These are phyloP conservation scores for Lactifluus rugatus DNA, from an alignment of 768 basidiomycete species.

Conservation along the genomic window DNA sequence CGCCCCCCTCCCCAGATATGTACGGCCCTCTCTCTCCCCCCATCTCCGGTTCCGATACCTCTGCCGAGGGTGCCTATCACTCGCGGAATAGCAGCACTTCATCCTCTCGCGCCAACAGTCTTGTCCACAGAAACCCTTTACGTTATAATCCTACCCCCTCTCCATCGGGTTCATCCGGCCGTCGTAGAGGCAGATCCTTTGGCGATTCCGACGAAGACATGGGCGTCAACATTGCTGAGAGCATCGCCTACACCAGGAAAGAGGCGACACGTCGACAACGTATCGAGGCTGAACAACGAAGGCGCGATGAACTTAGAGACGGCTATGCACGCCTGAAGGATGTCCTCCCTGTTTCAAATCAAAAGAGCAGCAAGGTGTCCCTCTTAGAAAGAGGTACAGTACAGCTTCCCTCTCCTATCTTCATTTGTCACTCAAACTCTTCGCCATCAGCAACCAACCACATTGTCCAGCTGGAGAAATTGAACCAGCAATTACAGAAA, in stretches of 20 bases:
- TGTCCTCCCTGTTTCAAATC: slow-evolving; percentile 76
- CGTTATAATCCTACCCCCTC: slow-evolving; percentile 80
- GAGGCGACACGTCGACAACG: slow-evolving; percentile 77
- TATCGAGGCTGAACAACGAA: slow-evolving; percentile 83
- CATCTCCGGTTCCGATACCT: slow-evolving; percentile 84
- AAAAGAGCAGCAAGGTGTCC: slow-evolving; percentile 87
- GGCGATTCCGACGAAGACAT: slow-evolving; percentile 63
- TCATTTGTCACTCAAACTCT: slow-evolving; percentile 1
- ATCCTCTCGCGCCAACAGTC: slow-evolving; percentile 63
- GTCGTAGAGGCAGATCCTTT: slow-evolving; percentile 54
- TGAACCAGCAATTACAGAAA: slow-evolving; percentile 60
- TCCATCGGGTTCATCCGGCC: slow-evolving; percentile 60
- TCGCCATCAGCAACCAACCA: slow-evolving; percentile 58
- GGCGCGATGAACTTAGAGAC: slow-evolving; percentile 82
- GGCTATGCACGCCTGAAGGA: slow-evolving; percentile 85
- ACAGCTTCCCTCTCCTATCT: slow-evolving; percentile 4
- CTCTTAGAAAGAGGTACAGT: slow-evolving; percentile 71
- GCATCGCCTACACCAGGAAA: slow-evolving; percentile 67
- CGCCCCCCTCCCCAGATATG: slow-evolving; percentile 71
- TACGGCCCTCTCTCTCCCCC: slow-evolving; percentile 81
- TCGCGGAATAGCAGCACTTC: slow-evolving; percentile 71
- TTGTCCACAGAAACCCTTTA: slow-evolving; percentile 60
- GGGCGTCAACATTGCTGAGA: slow-evolving; percentile 59
- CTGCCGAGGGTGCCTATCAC: slow-evolving; percentile 58
- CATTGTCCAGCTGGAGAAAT: slow-evolving; percentile 61